A percentile compares a stretch with the other conserved stretches of the same genome.
Conservation (phyloP, 164 flowering plant species). For the Berberis thunbergii region DNA sequence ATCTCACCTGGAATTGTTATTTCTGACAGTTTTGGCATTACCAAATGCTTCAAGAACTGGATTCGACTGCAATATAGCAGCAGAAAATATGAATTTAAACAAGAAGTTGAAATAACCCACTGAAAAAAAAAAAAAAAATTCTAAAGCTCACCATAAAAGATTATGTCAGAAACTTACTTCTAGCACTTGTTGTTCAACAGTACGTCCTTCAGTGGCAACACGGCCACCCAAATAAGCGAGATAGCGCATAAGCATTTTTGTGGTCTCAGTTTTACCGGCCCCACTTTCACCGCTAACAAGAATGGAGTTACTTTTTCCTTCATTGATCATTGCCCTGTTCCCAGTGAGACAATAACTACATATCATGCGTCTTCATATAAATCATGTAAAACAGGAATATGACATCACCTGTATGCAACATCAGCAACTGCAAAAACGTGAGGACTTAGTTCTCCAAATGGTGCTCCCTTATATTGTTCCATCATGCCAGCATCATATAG, state of each 20-base stretch:
- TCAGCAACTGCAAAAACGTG: constrained; percentile 91
- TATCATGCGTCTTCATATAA: constrained; percentile 2
- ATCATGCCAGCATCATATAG: constrained; percentile 54
- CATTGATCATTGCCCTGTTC: constrained; percentile 70
- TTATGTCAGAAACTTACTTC: constrained; percentile 44
- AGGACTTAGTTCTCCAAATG: constrained; percentile 59
- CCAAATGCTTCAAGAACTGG: constrained; percentile 96
- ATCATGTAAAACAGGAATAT: background rate
- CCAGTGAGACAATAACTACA: constrained; percentile 7
- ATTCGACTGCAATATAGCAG: constrained; percentile 53
- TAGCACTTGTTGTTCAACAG: constrained; percentile 76
- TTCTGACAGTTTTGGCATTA: constrained; percentile 77
- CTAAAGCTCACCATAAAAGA: background rate
- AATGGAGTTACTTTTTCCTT: constrained; percentile 67
- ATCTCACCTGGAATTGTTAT: constrained; percentile 80
- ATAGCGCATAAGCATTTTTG: constrained; percentile 89
- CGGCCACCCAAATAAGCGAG: constrained; percentile 77
- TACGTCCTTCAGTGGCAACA: constrained; percentile 50
- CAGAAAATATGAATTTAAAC: background rate
- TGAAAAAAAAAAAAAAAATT: background rate
- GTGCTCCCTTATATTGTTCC: constrained; percentile 63
- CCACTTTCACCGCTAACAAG: constrained; percentile 91
- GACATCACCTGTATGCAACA: constrained; percentile 55
- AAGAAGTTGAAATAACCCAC: constrained; percentile 7
- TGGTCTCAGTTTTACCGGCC: constrained; percentile 89